A percentile compares a stretch with the other conserved stretches of the same genome.
Conservation (phyloP, 2,329 filamentous ascomycete species). For the Arachnopeziza araneosa region DNA sequence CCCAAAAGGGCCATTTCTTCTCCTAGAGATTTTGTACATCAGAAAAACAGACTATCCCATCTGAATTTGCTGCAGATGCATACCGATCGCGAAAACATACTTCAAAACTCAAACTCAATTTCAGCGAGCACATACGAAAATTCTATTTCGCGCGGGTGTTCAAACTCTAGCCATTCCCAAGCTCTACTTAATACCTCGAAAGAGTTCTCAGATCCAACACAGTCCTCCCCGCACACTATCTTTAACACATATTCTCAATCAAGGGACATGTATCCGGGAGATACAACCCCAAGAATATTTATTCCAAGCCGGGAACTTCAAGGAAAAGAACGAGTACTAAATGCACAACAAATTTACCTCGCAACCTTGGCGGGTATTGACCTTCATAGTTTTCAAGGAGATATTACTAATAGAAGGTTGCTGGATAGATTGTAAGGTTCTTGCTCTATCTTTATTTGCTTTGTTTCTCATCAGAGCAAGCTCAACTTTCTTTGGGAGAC, state of each 20-base stretch:
- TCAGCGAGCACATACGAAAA: background rate
- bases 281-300: background rate
- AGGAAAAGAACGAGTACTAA: background rate
- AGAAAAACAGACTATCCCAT: background rate
- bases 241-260: background rate
- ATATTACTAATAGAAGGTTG: background rate
- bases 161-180: no score
- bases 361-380: background rate
- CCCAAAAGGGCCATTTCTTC: background rate
- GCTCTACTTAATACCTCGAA: background rate
- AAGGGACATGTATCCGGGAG: background rate
- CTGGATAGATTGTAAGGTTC: background rate
- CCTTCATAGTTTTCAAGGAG: background rate
- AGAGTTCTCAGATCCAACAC: background rate
- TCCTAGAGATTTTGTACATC: background rate
- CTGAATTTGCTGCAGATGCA: no score
- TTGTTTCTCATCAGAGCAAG: no score
- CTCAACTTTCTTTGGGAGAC: no score
- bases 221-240: no score
- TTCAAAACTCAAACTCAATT: background rate
- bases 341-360: background rate
- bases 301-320: background rate
- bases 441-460: no score
- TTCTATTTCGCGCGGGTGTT: no score
- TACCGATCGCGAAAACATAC: background rate